phyloP scores from a whole-genome alignment of 176 grass and related monocot genomes.

The Lolium perenne region DNA sequence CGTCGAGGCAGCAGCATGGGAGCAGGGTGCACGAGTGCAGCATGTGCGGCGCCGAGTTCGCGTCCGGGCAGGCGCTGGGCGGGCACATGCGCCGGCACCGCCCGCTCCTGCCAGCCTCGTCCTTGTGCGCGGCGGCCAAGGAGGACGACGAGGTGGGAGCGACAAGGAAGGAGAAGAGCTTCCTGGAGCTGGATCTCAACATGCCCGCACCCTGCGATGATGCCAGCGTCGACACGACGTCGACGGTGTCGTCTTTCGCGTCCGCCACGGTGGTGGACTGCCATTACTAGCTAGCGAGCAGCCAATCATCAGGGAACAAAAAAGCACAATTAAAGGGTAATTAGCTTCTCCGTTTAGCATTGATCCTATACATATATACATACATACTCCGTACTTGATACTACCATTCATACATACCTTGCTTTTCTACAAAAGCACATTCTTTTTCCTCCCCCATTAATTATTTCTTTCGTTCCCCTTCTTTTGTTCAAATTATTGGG shows the following conservation, averaged over 20 bases:
- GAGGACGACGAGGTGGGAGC: neutral
- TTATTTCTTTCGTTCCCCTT: constrained; percentile 38
- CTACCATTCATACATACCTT: constrained; percentile 5
- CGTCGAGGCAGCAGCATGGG: neutral
- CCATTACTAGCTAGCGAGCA: constrained; percentile 63
- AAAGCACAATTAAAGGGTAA: neutral
- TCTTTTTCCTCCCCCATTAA: neutral
- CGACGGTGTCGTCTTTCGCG: constrained; percentile 14
- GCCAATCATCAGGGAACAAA: neutral
- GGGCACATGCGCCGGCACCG: constrained; percentile 95
- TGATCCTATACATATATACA: constrained; percentile 1
- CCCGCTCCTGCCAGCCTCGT: constrained; percentile 50
- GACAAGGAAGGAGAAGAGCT: constrained; percentile 66
- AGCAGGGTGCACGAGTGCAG: constrained; percentile 77
- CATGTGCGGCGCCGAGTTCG: constrained; percentile 83
- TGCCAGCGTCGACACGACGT: neutral
- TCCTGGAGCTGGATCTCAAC: constrained; percentile 86
- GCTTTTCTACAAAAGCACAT: constrained; percentile 31
- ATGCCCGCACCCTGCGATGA: constrained; percentile 67
- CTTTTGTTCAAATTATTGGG: constrained; percentile 36
- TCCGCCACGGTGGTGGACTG: constrained; percentile 73
- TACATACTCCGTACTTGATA: neutral
- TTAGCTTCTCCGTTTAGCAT: constrained; percentile 13
- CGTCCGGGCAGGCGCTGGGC: constrained; percentile 89
- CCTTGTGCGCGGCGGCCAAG: neutral